phyloP scores from a whole-genome alignment of 352 stramenopile species.

The Phytophthora colocasiae region DNA sequence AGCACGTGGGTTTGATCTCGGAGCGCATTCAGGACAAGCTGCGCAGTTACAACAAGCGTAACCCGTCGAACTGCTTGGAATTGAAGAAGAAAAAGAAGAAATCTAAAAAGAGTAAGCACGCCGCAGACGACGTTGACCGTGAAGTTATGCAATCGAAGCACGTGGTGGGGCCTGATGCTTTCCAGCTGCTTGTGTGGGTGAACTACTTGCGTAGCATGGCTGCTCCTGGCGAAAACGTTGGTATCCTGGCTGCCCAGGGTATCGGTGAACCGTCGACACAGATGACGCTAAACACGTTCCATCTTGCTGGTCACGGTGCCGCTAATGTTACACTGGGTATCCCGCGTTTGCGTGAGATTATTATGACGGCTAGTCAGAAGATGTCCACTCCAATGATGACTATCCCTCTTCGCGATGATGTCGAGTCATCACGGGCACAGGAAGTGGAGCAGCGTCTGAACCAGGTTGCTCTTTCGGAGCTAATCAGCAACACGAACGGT shows the following conservation, averaged over 20 bases:
- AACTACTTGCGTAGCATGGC: slow-evolving; percentile 98
- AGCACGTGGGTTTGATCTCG: slow-evolving; percentile 88
- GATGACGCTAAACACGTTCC: slow-evolving; percentile 99
- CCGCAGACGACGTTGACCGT: slow-evolving; percentile 56
- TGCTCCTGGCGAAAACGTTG: slow-evolving; percentile 98
- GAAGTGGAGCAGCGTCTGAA: slow-evolving; percentile 92
- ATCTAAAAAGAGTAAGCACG: slow-evolving; percentile 73
- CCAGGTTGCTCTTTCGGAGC: slow-evolving; percentile 93
- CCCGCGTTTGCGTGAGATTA: slow-evolving; percentile 99
- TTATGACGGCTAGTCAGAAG: slow-evolving; percentile 99
- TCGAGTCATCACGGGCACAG: slow-evolving; percentile 59
- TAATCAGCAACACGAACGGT: slow-evolving; percentile 93
- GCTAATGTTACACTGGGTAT: slow-evolving; percentile 99
- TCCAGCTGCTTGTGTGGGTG: slow-evolving; percentile 96
- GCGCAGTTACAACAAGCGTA: slow-evolving; percentile 77
- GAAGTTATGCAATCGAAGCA: slow-evolving; percentile 85
- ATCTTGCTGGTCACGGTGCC: slow-evolving; percentile 98
- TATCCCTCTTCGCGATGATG: slow-evolving; percentile 90
- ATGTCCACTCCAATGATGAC: slow-evolving; percentile 99
- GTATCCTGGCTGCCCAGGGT: slow-evolving; percentile 98
- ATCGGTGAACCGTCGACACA: slow-evolving; percentile 99
- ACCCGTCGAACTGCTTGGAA: slow-evolving; percentile 77
- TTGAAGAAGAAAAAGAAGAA: slow-evolving; percentile 69
- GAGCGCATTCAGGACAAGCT: slow-evolving; percentile 89
- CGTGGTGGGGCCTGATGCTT: slow-evolving; percentile 76